Percentiles rank a stretch among this genome's conserved stretches.
These are phyloP conservation scores for Karstenula rhodostoma DNA, from an alignment of 2,329 filamentous ascomycete species.

Conservation along the genomic window DNA sequence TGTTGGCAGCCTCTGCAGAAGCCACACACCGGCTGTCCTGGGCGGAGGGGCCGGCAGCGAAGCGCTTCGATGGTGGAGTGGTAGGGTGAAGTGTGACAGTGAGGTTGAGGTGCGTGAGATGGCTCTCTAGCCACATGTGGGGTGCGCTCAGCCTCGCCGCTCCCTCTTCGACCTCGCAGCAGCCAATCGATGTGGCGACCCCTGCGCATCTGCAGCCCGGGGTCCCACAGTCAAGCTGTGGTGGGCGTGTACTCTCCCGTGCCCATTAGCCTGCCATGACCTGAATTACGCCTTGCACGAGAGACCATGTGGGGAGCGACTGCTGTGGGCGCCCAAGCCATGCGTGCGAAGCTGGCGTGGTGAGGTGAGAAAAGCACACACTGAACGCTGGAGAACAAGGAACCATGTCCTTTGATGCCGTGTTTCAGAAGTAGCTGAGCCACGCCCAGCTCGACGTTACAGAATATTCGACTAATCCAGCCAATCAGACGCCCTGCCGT, in stretches of 20 bases:
- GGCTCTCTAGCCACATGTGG: conserved; percentile 26
- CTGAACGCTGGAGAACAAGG: background rate
- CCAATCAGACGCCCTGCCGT: conserved; percentile 5
- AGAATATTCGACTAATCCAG: conserved; percentile 3
- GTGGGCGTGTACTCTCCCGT: conserved; percentile 7
- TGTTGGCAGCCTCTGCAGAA: conserved; percentile 26
- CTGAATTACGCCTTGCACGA: conserved; percentile 16
- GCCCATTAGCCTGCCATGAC: conserved; percentile 7
- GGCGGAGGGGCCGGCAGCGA: conserved; percentile 15
- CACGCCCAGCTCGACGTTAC: conserved; percentile 1
- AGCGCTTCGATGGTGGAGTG: conserved; percentile 20
- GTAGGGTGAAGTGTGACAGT: conserved; percentile 23
- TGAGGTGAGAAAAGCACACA: background rate
- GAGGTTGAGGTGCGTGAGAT: conserved; percentile 19
- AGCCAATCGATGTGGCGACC: conserved; percentile 34
- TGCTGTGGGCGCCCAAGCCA: background rate
- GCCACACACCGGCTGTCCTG: conserved; percentile 17
- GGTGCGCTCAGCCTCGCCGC: conserved; percentile 29
- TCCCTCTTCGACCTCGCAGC: conserved; percentile 34
- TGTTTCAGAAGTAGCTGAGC: conserved; percentile 10
- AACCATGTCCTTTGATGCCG: background rate
- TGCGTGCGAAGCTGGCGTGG: background rate
- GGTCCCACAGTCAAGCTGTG: conserved; percentile 17
- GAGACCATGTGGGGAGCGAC: background rate
- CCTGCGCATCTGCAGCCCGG: conserved; percentile 21